Conservation (phyloP, 768 basidiomycete species). For the Tephrocybe sp. region DNA sequence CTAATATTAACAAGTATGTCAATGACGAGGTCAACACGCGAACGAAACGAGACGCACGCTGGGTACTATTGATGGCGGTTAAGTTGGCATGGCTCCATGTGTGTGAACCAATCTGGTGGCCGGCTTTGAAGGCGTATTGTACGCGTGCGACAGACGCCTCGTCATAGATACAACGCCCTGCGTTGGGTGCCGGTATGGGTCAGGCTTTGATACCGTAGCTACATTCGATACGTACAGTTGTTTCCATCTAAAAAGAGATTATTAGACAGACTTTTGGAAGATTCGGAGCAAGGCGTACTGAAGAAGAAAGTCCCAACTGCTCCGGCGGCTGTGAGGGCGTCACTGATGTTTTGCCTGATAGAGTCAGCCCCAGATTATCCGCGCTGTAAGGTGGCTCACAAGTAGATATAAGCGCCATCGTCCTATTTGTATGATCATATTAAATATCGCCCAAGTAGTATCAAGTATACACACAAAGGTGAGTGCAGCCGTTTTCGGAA, state of each 20-base stretch:
- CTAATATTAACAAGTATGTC: conserved; percentile 15
- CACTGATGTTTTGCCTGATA: conserved; percentile 32
- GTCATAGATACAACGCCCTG: conserved; percentile 44
- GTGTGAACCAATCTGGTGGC: conserved; percentile 49
- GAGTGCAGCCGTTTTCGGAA: conserved; percentile 38
- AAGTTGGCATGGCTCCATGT: conserved; percentile 46
- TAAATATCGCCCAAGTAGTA: neutral
- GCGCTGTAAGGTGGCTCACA: conserved; percentile 22
- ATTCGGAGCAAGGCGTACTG: conserved; percentile 23
- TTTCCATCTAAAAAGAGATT: conserved; percentile 13
- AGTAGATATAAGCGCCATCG: conserved; percentile 40
- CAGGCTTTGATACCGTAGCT: too few relatives aligned
- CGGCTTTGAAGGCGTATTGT: conserved; percentile 37
- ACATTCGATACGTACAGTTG: conserved; percentile 10
- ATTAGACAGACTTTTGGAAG: neutral
- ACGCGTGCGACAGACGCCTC: conserved; percentile 23
- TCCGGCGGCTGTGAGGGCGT: conserved; percentile 21
- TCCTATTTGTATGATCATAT: conserved; percentile 29
- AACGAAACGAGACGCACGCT: neutral
- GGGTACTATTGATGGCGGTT: conserved; percentile 20
- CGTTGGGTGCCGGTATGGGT: neutral
- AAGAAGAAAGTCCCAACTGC: conserved; percentile 33
- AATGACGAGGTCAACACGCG: neutral
- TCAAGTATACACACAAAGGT: conserved; percentile 33
- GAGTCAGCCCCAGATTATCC: neutral